Conservation (phyloP, 345 rosid genomes). For the Eucalyptus rudis region DNA sequence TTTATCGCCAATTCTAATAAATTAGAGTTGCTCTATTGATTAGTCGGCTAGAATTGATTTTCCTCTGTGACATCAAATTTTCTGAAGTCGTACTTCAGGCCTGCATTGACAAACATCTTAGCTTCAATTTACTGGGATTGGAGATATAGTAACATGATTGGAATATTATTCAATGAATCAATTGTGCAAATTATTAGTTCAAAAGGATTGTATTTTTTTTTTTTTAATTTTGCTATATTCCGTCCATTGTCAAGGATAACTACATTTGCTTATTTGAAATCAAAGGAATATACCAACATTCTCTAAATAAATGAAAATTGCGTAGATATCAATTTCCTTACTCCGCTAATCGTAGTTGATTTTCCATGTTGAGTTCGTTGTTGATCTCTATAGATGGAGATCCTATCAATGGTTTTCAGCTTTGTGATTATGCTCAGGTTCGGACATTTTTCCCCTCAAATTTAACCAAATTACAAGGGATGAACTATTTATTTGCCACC, state of each 20-base stretch:
- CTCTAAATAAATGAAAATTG: neutral
- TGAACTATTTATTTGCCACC: neutral
- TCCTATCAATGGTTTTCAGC: neutral
- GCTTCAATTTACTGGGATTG: neutral
- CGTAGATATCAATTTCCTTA: neutral
- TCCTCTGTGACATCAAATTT: neutral
- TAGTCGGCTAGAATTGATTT: neutral
- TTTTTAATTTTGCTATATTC: neutral
- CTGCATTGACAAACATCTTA: neutral
- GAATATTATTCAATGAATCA: neutral
- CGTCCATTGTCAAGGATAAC: neutral
- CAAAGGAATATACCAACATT: neutral
- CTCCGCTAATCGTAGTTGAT: neutral
- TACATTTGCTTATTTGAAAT: neutral
- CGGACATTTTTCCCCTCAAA: neutral
- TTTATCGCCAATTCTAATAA: neutral
- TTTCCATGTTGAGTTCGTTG: neutral
- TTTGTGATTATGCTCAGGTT: neutral
- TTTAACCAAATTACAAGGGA: neutral
- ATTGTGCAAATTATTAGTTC: neutral
- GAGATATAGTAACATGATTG: neutral
- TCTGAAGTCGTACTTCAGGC: neutral
- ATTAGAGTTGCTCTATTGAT: neutral
- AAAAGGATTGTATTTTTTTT: neutral
- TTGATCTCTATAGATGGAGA: neutral